Evolutionary conservation across 2,329 filamentous ascomycete species (phyloP).

Genomic region (Colletotrichum liriopes): DNA sequence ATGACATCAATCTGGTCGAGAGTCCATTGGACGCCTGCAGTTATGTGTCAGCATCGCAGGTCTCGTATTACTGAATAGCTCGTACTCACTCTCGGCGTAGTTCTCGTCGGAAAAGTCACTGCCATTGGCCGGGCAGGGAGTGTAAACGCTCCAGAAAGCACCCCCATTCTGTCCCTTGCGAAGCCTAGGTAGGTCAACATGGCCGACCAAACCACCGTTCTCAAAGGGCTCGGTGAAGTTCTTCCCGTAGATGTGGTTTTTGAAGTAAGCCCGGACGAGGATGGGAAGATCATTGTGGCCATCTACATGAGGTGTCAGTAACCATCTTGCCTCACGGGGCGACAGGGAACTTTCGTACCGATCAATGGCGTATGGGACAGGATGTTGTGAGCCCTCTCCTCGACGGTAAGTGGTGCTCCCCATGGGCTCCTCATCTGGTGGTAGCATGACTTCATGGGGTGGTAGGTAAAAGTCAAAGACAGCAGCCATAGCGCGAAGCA

Average conservation of each 20-base stretch:
- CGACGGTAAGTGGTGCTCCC: constrained; percentile 52
- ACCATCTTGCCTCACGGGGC: background rate
- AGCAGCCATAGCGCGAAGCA: constrained; percentile 42
- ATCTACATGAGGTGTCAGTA: constrained; percentile 65
- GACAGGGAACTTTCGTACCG: constrained; percentile 53
- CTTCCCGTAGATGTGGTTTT: constrained; percentile 83
- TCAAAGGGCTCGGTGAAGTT: constrained; percentile 84
- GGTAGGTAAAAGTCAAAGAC: constrained; percentile 21
- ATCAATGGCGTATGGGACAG: constrained; percentile 65
- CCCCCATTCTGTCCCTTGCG: constrained; percentile 81
- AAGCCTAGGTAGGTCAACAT: constrained; percentile 87
- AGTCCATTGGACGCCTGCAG: constrained; percentile 74
- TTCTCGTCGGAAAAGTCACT: constrained; percentile 81
- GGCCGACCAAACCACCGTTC: constrained; percentile 75
- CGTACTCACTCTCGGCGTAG: constrained; percentile 74
- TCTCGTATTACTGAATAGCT: background rate
- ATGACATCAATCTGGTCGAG: constrained; percentile 84
- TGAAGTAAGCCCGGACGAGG: constrained; percentile 74
- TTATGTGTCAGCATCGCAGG: background rate
- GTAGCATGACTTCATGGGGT: constrained; percentile 36
- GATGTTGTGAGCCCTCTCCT: constrained; percentile 63
- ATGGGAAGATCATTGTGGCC: constrained; percentile 93
- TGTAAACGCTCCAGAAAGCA: constrained; percentile 94
- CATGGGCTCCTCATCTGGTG: constrained; percentile 43
- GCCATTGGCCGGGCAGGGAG: constrained; percentile 81